These are phyloP conservation scores for Cucurbita pepo DNA, from an alignment of 306 rosid genomes.

Conservation along the genomic window DNA sequence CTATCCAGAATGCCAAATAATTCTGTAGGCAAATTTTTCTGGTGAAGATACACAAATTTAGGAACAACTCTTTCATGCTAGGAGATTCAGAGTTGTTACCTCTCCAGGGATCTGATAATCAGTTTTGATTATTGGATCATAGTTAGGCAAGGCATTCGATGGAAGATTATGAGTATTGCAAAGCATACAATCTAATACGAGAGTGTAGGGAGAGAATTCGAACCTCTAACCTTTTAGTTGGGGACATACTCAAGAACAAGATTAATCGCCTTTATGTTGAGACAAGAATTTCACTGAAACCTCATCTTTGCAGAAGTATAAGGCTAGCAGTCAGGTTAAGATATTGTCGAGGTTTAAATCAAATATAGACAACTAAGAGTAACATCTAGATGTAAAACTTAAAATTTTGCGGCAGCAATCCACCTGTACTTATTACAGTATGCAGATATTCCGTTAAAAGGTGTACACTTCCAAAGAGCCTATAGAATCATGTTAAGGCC, in stretches of 20 bases:
- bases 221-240: not conserved
- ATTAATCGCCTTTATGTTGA: not conserved
- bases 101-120: too few relatives aligned
- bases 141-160: too few relatives aligned
- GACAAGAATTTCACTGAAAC: not conserved
- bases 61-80: too few relatives aligned
- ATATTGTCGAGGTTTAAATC: too few relatives aligned
- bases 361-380: not conserved
- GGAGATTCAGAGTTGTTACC: too few relatives aligned
- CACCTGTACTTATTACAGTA: not conserved
- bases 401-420: not conserved
- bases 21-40: too few relatives aligned
- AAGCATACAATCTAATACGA: too few relatives aligned
- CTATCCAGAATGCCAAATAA: too few relatives aligned
- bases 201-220: not conserved
- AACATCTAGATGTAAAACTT: not conserved
- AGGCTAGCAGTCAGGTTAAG: not conserved
- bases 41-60: too few relatives aligned
- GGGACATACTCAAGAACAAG: not conserved
- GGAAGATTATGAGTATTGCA: too few relatives aligned
- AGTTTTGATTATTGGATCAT: too few relatives aligned
- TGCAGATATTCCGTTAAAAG: not conserved
- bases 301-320: not conserved
- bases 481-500: constrained; percentile 28
- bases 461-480: not conserved